These are phyloP conservation scores for Chrysosporium queenslandicum DNA, from an alignment of 2,329 filamentous ascomycete genomes.

Conservation along the genomic window DNA sequence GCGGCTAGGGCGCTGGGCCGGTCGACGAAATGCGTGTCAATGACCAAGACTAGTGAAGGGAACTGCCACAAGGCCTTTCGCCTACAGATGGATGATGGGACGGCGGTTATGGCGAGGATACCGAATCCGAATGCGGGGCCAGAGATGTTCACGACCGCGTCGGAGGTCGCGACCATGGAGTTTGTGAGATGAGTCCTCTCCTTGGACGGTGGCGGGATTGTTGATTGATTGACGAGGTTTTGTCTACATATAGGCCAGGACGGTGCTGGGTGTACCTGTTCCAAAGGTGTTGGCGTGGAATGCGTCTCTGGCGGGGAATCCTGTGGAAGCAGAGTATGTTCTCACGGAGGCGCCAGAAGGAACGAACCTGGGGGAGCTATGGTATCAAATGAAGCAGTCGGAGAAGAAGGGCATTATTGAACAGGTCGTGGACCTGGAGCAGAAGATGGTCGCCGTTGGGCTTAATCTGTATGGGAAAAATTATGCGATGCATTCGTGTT, in stretches of 20 bases:
- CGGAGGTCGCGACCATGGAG: conserved; percentile 17
- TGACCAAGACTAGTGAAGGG: conserved; percentile 32
- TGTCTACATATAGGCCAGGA: conserved; percentile 18
- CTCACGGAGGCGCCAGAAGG: conserved; percentile 27
- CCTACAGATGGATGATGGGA: conserved; percentile 21
- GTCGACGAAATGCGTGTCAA: conserved; percentile 25
- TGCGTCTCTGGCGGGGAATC: conserved; percentile 17
- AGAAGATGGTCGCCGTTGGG: conserved; percentile 15
- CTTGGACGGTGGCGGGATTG: too few species aligned
- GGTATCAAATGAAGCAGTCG: conserved; percentile 23
- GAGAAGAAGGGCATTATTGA: conserved; percentile 24
- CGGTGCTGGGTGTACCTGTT: conserved; percentile 17
- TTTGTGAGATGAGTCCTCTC: conserved; percentile 13
- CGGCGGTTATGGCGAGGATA: conserved; percentile 19
- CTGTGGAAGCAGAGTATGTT: conserved; percentile 21
- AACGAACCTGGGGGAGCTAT: conserved; percentile 23
- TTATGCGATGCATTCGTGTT: not conserved
- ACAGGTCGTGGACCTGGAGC: conserved; percentile 14
- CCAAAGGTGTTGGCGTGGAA: conserved; percentile 15
- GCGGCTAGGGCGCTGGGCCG: conserved; percentile 22
- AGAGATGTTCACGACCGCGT: conserved; percentile 13
- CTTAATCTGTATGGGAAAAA: conserved; percentile 10
- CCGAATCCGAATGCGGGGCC: conserved; percentile 14
- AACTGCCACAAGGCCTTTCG: conserved; percentile 31
- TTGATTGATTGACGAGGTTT: too few species aligned